phyloP scores from a whole-genome alignment of 225 moss, liverwort and hornwort species.

The Anthoceros angustus region DNA sequence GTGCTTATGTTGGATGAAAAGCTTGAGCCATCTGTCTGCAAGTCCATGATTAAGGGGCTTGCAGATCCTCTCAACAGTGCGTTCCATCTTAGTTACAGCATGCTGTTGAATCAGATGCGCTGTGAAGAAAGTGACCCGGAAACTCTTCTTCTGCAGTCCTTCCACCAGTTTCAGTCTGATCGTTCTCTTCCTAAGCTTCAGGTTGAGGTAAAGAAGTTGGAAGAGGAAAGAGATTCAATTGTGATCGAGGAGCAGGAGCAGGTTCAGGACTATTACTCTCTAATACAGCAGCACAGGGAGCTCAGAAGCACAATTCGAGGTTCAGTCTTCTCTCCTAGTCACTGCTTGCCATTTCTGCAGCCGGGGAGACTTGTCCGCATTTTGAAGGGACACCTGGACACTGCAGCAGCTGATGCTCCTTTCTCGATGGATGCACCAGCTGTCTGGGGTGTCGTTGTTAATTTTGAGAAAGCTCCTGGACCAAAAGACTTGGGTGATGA shows the following conservation, averaged over 20 bases:
- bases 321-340: conserved; percentile 56
- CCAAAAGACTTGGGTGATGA: conserved; percentile 36
- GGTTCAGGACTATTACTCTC: conserved; percentile 52
- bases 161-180: conserved; percentile 89
- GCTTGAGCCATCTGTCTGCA: conserved; percentile 80
- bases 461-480: conserved; percentile 70
- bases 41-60: conserved; percentile 87
- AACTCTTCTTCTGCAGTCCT: conserved; percentile 67
- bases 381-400: conserved; percentile 23
- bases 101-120: conserved; percentile 96
- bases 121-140: conserved; percentile 96
- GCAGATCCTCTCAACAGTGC: conserved; percentile 95
- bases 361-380: conserved; percentile 75
- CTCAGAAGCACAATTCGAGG: conserved; percentile 52
- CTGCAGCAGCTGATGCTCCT: conserved; percentile 19
- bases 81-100: conserved; percentile 87
- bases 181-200: conserved; percentile 78
- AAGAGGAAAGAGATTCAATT: conserved; percentile 67
- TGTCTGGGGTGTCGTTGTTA: conserved; percentile 79
- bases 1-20: conserved; percentile 99
- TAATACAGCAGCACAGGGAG: conserved; percentile 51
- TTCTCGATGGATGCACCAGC: conserved; percentile 24
- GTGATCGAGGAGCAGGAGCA: conserved; percentile 69
- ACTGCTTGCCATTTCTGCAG: conserved; percentile 55
- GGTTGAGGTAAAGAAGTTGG: conserved; percentile 58